These are phyloP conservation scores for Saturnispora diversa DNA, from an alignment of 805 yeast species.

Conservation along the genomic window DNA sequence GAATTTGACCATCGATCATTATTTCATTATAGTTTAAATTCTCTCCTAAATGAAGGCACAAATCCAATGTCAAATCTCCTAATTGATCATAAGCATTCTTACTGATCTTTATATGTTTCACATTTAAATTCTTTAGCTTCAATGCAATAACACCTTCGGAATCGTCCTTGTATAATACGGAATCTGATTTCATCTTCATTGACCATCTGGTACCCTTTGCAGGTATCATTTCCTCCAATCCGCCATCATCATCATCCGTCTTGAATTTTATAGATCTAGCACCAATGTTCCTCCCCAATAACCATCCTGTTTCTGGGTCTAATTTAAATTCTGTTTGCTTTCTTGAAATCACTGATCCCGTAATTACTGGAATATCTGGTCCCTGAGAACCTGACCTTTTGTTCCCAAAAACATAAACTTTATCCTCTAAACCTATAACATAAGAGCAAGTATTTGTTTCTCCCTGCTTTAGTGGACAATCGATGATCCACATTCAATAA, in stretches of 20 bases:
- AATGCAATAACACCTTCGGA: neutral
- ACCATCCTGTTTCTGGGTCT: neutral
- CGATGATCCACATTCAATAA: slow-evolving; percentile 9
- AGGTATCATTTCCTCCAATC: neutral
- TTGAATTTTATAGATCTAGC: neutral
- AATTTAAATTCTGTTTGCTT: slow-evolving; percentile 6
- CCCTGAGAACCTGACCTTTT: neutral
- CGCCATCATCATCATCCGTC: neutral
- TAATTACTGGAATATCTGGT: slow-evolving; percentile 5
- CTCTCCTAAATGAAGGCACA: too few relatives aligned
- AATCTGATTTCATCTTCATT: neutral
- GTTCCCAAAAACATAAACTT: slow-evolving; percentile 7
- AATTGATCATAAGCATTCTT: neutral
- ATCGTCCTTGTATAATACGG: slow-evolving; percentile 3
- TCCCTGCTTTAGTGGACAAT: slow-evolving; percentile 7
- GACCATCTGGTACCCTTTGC: neutral
- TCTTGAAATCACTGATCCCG: slow-evolving; percentile 5
- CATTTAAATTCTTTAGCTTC: neutral
- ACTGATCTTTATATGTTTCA: neutral
- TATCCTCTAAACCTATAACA: neutral
- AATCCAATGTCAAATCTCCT: slow-evolving; percentile 3
- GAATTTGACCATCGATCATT: neutral
- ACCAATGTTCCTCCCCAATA: slow-evolving; percentile 3
- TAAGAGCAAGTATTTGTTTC: neutral
- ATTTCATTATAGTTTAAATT: slow-evolving; percentile 2